Base-by-base conservation (phyloP, 345 rosid species). In the Kandelia obovata region DNA sequence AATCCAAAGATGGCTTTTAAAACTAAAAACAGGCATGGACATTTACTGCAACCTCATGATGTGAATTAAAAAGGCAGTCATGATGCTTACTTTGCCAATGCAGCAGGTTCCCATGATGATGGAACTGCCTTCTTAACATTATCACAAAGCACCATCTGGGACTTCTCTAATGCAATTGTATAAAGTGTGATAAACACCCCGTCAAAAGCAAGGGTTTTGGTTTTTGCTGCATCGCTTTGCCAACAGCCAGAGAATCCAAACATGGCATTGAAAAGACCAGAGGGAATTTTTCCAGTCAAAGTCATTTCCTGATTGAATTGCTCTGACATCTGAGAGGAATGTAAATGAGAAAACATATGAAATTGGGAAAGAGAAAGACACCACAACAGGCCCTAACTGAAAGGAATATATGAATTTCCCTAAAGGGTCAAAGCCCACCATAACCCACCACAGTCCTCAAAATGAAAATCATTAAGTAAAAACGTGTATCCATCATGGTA, bases 201-300 rank as follows among this genome's bases (percentile, higher is more conserved):
- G 84, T 89, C 96, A 70, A 91, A 94, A 65, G 98, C 88, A 57
- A 94, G 96, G 72, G 84, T 85, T 78, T 91, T 94, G n/a, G 98
- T 91, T 72, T 78, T 87, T 55, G 96, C 96, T 28, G 96, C 96
- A 75, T 94, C 98, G 70, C 87, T 91, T 76, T 91, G 96, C 98
- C 97, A 94, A 79, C 86, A 82, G 69, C 96, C 82, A 6, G 96
- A 86, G 80, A 87, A 94, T 31, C 89, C 96, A 74, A 89, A 94
- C 98, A 89, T 88, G 17, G 90, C 63, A 74, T 94, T 91, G 80
- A 94, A 94, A 67, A 85, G 86, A 66, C 98, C 98, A 0, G 97
- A 91, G 2, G 98, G 98, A 65, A 91, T 89, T 86, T 89, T 88
- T 66, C 98, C 98, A 51, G 89, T 86, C 75, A 89, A 67, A 71